Evolutionary conservation across 495 filamentous ascomycete species (phyloP).

Genomic region (Penicillium roqueforti): DNA sequence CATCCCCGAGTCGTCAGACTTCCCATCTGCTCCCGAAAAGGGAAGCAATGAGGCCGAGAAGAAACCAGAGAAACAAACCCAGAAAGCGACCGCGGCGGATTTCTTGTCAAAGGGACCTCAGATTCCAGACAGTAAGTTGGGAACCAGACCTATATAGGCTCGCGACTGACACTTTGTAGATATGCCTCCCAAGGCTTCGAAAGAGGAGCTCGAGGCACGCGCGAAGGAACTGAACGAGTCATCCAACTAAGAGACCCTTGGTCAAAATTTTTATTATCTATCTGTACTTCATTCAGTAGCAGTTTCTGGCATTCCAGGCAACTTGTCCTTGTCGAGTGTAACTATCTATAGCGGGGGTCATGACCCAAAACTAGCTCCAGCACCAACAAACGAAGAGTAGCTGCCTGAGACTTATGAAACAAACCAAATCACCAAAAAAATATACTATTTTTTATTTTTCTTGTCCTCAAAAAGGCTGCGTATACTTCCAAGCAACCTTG

Average conservation of each 20-base stretch:
- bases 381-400: neutral
- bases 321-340: neutral
- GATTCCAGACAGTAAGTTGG: constrained; percentile 39
- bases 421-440: neutral
- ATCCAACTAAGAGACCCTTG: neutral
- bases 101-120: constrained; percentile 43
- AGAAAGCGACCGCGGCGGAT: constrained; percentile 36
- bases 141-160: neutral
- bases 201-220: constrained; percentile 62
- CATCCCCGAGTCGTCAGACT: constrained; percentile 31
- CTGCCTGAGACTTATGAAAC: neutral
- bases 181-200: constrained; percentile 55
- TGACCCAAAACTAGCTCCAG: neutral
- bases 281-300: neutral
- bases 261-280: neutral
- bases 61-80: constrained; percentile 16
- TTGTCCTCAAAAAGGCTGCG: neutral
- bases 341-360: neutral
- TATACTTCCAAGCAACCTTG: neutral
- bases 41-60: constrained; percentile 21
- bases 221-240: constrained; percentile 63
- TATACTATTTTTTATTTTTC: no score
- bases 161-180: constrained; percentile 28
- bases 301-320: neutral
- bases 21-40: constrained; percentile 22